Base-by-base conservation (phyloP, 805 yeast genomes). In the Lachancea lanzarotensis region DNA sequence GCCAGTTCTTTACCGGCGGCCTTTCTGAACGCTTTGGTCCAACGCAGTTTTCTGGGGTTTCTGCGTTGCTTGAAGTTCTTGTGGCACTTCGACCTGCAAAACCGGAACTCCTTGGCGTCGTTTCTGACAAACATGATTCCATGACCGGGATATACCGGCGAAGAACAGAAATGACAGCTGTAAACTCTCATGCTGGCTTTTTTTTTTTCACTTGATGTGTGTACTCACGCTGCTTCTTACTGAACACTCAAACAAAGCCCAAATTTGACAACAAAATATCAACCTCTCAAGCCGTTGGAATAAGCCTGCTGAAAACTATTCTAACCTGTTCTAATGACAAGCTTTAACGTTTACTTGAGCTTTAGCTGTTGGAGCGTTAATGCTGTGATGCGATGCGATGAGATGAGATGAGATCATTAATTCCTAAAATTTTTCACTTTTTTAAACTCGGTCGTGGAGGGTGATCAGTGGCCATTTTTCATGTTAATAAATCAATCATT, bases 1-100 rank as follows among this genome's bases (percentile, higher is more conserved):
- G 95, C 96, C 75, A 93, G 78, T 66, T 93, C 98, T 68, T 93
- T 93, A 60, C 98, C 98, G 37, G 98, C 98, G 50, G 98, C 95
- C 68, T 93, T 93, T 72, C 98, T 81, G 78, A 93, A 93, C 1
- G 98, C 98, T 69, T 93, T 93, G 45, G 98, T 93, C 98, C 98
- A 93, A 71, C 79, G 85, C 69, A 90, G 81, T 70, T 93, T 93
- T 73, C 98, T 83, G 57, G 98, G 98, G 73, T 93, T 93, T 70
- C 98, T 83, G 75, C 96, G 89, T 73, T 89, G 95, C 67, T 93
- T 93, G 81, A 93, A 93, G 45, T 89, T 84, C 66, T 90, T 88
- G 72, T 93, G 98, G 73, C 98, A 93, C 67, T 93, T 93, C 50
- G 98, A 89, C 65, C 97, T 87, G 60, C 98, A 93, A 73, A 93